Evolutionary conservation across 1,284 basidiomycete genomes (phyloP).

Genomic region (Laetiporus sulphureus): DNA sequence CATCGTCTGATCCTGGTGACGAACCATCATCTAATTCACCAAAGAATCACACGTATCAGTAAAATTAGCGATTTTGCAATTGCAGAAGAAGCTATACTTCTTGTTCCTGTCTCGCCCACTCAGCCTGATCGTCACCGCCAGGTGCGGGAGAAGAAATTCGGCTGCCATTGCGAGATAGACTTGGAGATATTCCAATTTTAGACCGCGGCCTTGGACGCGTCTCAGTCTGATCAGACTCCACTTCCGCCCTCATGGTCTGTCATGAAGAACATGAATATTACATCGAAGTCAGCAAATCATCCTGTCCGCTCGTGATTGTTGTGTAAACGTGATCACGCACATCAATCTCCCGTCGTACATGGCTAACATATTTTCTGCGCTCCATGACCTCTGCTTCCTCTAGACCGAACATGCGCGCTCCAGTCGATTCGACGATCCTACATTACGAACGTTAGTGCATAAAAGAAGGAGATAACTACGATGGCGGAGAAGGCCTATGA

Average conservation of each 20-base stretch:
- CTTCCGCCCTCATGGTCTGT: constrained; percentile 65
- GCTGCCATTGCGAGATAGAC: constrained; percentile 6
- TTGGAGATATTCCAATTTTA: constrained; percentile 14
- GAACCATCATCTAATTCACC: constrained; percentile 64
- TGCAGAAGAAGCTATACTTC: constrained; percentile 38
- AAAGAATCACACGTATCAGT: too few relatives aligned
- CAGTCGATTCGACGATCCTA: constrained; percentile 76
- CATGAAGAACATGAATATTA: too few relatives aligned
- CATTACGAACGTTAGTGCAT: not conserved
- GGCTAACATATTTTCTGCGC: constrained; percentile 67
- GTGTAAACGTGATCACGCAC: constrained; percentile 40
- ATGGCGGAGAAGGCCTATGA: not conserved
- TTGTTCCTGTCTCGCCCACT: constrained; percentile 81
- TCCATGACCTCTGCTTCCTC: constrained; percentile 66
- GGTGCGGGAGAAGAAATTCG: constrained; percentile 21
- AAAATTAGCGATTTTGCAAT: not conserved
- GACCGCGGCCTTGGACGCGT: constrained; percentile 20
- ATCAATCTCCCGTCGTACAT: constrained; percentile 69
- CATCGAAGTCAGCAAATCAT: too few relatives aligned
- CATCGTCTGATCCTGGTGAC: constrained; percentile 82
- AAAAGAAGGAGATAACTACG: not conserved
- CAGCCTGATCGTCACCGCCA: constrained; percentile 60
- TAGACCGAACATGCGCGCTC: constrained; percentile 79
- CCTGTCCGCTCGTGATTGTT: constrained; percentile 8
- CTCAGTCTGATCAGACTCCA: constrained; percentile 24